Evolutionary conservation across 768 basidiomycete genomes (phyloP).

Genomic region (Naganishia onofrii): DNA sequence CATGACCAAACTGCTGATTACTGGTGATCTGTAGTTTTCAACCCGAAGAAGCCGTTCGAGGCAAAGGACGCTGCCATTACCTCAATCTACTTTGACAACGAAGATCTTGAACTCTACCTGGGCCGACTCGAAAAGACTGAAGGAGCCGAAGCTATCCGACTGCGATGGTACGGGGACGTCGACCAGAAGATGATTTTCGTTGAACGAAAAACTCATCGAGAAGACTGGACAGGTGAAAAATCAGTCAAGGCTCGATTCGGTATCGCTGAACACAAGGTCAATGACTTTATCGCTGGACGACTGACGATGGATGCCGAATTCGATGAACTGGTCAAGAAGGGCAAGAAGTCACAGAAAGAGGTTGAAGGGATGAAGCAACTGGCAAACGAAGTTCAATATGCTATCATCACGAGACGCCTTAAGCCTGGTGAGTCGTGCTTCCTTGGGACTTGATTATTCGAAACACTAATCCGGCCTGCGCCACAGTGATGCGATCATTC

Average conservation of each 20-base stretch:
- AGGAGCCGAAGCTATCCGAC: conserved; percentile 91
- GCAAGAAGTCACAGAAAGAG: conserved; percentile 88
- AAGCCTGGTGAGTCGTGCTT: conserved; percentile 65
- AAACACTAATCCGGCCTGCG: neutral
- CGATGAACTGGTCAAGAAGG: conserved; percentile 75
- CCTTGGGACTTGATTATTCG: neutral
- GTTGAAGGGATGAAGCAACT: conserved; percentile 92
- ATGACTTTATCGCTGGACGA: conserved; percentile 82
- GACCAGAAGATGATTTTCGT: conserved; percentile 65
- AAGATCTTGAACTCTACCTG: conserved; percentile 90
- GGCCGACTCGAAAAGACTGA: conserved; percentile 97
- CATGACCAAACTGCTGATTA: neutral
- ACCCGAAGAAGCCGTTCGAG: conserved; percentile 88
- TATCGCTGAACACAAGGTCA: conserved; percentile 88
- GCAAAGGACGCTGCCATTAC: conserved; percentile 85
- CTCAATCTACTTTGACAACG: conserved; percentile 95
- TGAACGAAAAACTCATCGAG: conserved; percentile 66
- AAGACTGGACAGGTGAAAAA: conserved; percentile 99
- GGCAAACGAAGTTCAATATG: conserved; percentile 95
- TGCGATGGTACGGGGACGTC: conserved; percentile 95
- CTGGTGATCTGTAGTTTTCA: conserved; percentile 66
- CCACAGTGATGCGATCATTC: conserved; percentile 86
- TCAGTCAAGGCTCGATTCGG: conserved; percentile 96
- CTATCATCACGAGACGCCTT: conserved; percentile 74
- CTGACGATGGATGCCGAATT: conserved; percentile 93